These are phyloP conservation scores for Marasmius fiardii DNA, from an alignment of 1,284 basidiomycete species.

Conservation along the genomic window DNA sequence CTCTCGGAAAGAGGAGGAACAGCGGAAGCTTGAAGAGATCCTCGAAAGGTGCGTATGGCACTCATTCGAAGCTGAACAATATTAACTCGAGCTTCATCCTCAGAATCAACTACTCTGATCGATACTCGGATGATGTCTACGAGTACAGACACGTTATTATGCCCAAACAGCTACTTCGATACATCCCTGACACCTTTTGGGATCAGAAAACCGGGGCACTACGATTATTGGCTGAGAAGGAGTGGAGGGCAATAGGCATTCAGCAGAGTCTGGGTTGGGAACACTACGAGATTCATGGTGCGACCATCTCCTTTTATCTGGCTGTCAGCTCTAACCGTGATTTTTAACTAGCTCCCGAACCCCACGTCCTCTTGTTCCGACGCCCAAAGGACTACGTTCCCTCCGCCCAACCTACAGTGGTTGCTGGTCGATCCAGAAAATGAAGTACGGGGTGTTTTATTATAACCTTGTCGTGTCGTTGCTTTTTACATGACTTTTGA, in stretches of 20 bases:
- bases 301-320: conserved; percentile 23
- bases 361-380: conserved; percentile 81
- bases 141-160: conserved; percentile 93
- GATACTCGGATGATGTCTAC: conserved; percentile 75
- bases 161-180: conserved; percentile 74
- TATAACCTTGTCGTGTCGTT: background rate
- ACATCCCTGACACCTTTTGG: conserved; percentile 15
- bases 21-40: conserved; percentile 17
- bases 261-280: conserved; percentile 96
- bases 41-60: conserved; percentile 12
- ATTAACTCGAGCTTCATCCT: background rate
- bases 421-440: conserved; percentile 21
- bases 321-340: conserved; percentile 7
- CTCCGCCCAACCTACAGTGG: conserved; percentile 36
- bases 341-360: conserved; percentile 67
- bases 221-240: conserved; percentile 79
- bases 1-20: conserved; percentile 8
- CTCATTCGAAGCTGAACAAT: background rate
- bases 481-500: conserved; percentile 11
- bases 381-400: conserved; percentile 62
- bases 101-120: conserved; percentile 18
- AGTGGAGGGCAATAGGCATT: conserved; percentile 96
- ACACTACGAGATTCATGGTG: conserved; percentile 96
- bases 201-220: conserved; percentile 80
- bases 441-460: background rate